Conservation (phyloP, 164 flowering plant species). For the Stephania japonica region DNA sequence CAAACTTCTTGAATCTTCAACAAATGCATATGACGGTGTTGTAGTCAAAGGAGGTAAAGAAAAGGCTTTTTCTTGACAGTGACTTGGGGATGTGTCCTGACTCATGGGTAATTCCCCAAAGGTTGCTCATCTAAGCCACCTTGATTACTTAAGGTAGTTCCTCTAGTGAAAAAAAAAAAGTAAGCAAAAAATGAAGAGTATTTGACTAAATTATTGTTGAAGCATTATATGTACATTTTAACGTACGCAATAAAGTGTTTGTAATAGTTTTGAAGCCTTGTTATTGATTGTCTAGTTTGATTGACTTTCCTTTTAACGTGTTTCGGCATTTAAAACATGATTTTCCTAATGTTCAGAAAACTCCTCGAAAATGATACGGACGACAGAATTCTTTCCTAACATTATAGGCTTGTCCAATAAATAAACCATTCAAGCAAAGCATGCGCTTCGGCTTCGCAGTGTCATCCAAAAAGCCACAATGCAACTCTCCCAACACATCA, state of each 20-base stretch:
- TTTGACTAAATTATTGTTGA: neutral
- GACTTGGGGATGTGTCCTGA: neutral
- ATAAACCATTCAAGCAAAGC: too few relatives aligned
- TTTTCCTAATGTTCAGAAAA: neutral
- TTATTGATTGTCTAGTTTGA: neutral
- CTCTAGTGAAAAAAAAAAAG: neutral
- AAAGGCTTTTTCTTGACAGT: neutral
- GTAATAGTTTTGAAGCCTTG: neutral
- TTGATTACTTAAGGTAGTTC: too few relatives aligned
- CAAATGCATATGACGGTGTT: neutral
- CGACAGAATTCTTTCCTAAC: neutral
- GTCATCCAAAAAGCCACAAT: too few relatives aligned
- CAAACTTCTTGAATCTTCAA: neutral
- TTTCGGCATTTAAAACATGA: neutral
- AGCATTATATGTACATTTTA: neutral
- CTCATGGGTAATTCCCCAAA: neutral
- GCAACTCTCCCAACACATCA: too few relatives aligned
- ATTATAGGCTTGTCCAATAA: neutral
- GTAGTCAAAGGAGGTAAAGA: neutral
- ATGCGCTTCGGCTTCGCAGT: too few relatives aligned
- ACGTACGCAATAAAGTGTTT: neutral
- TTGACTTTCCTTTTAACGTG: neutral
- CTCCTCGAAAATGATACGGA: too few relatives aligned
- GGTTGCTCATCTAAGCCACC: neutral
- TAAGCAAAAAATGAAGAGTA: neutral